phyloP scores from a whole-genome alignment of 2,329 filamentous ascomycete genomes.

The Trichoderma sp. region DNA sequence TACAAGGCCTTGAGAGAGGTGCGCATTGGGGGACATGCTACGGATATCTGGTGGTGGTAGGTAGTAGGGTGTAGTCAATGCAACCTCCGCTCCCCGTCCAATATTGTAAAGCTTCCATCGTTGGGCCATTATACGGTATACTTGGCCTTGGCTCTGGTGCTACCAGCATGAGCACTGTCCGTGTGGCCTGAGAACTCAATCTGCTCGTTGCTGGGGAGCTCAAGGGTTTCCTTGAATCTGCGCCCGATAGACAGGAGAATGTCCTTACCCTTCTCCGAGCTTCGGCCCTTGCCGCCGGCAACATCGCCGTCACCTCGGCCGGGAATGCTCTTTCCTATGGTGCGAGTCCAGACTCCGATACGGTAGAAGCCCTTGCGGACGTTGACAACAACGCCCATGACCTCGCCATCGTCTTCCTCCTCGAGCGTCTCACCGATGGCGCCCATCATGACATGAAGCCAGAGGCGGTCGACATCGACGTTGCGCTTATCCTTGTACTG shows the following conservation, averaged over 20 bases:
- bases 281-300: slow-evolving; percentile 75
- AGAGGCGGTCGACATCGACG: slow-evolving; percentile 90
- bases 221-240: slow-evolving; percentile 90
- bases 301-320: slow-evolving; percentile 72
- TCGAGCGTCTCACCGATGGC: slow-evolving; percentile 98
- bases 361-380: slow-evolving; percentile 98
- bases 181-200: slow-evolving; percentile 98
- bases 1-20: background rate
- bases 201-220: slow-evolving; percentile 71
- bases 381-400: slow-evolving; percentile 99
- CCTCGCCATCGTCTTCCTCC: slow-evolving; percentile 89
- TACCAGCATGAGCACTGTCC: slow-evolving; percentile 88
- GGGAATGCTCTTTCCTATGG: slow-evolving; percentile 81
- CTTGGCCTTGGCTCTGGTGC: slow-evolving; percentile 95
- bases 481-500: slow-evolving; percentile 94
- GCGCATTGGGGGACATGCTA: slow-evolving; percentile 29
- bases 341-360: slow-evolving; percentile 95
- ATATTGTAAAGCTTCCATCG: background rate
- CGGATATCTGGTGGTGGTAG: slow-evolving; percentile 20
- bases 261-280: slow-evolving; percentile 79
- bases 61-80: slow-evolving; percentile 28
- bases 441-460: slow-evolving; percentile 95
- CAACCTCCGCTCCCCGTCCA: slow-evolving; percentile 26
- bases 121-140: slow-evolving; percentile 67
- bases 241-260: slow-evolving; percentile 81